Evolutionary conservation across 768 basidiomycete genomes (phyloP).

Genomic region (Termitomyces sp.): DNA sequence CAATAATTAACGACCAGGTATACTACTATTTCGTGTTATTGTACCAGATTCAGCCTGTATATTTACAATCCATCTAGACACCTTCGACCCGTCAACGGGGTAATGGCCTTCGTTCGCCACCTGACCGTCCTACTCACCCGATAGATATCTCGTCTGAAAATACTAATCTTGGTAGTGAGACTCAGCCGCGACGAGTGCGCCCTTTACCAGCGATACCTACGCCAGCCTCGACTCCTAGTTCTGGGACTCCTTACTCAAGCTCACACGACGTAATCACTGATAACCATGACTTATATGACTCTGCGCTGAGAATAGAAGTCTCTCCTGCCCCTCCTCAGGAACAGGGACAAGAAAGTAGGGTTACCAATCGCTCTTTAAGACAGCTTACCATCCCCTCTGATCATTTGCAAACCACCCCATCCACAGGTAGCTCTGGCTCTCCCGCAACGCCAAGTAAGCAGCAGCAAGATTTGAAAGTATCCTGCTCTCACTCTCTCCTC

Average conservation of each 20-base stretch:
- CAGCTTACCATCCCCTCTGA: background rate
- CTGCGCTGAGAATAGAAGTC: background rate
- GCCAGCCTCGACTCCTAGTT: constrained; percentile 5
- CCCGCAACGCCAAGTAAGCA: constrained; percentile 8
- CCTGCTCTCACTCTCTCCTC: constrained; percentile 7
- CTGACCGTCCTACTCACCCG: constrained; percentile 4
- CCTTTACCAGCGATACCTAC: constrained; percentile 18
- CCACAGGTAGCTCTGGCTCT: background rate
- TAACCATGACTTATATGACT: constrained; percentile 11
- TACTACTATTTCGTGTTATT: background rate
- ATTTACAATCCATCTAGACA: background rate
- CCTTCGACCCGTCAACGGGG: background rate
- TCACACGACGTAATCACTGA: constrained; percentile 9
- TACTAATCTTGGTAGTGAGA: constrained; percentile 3
- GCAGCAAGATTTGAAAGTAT: constrained; percentile 1
- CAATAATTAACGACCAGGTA: constrained; percentile 11
- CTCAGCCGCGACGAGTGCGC: constrained; percentile 14
- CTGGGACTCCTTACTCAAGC: constrained; percentile 6
- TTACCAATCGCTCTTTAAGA: background rate
- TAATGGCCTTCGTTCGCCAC: constrained; percentile 5
- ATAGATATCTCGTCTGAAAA: constrained; percentile 4
- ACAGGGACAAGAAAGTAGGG: background rate
- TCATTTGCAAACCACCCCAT: background rate
- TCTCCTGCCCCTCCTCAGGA: background rate
- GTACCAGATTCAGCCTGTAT: background rate